Percentiles rank a stretch among this genome's conserved stretches.
phyloP scores from a whole-genome alignment of 23 red algal genomes.

The Chondrus crispus region DNA sequence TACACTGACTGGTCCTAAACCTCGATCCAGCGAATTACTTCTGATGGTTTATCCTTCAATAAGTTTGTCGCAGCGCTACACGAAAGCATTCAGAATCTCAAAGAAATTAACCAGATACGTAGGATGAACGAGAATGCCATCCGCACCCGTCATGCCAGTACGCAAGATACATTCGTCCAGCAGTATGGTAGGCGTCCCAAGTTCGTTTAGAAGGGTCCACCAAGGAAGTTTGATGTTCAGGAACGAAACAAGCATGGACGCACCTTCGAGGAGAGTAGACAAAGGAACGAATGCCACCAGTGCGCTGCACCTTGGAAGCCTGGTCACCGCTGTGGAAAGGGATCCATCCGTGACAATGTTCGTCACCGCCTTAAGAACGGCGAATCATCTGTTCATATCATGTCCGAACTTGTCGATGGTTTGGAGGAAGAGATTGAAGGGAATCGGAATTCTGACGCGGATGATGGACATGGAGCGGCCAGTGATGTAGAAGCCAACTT shows the following conservation, averaged over 20 bases:
- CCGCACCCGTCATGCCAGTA: background rate
- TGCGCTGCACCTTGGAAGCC: conserved; percentile 3
- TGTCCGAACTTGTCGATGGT: conserved; percentile 14
- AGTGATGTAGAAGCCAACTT: too few relatives aligned
- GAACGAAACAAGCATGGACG: background rate
- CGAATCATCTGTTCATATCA: conserved; percentile 1
- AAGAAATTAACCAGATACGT: background rate
- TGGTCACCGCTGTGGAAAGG: background rate
- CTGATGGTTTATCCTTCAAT: background rate
- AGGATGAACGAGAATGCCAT: background rate
- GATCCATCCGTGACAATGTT: conserved; percentile 8
- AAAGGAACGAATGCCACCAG: conserved; percentile 7
- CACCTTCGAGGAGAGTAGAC: conserved; percentile 20
- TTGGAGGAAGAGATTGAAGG: conserved; percentile 21
- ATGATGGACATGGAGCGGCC: background rate
- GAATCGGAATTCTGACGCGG: background rate
- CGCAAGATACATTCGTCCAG: background rate
- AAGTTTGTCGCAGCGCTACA: background rate
- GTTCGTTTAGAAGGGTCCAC: background rate
- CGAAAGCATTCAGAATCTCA: background rate
- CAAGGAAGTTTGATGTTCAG: background rate
- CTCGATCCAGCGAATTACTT: background rate
- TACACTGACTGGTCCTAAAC: background rate
- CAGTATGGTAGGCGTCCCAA: background rate
- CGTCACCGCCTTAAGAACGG: conserved; percentile 10